A percentile compares a stretch with the other conserved stretches of the same genome.
These are phyloP conservation scores for Kwoniella newhampshirensis DNA, from an alignment of 768 basidiomycete genomes.

Conservation along the genomic window DNA sequence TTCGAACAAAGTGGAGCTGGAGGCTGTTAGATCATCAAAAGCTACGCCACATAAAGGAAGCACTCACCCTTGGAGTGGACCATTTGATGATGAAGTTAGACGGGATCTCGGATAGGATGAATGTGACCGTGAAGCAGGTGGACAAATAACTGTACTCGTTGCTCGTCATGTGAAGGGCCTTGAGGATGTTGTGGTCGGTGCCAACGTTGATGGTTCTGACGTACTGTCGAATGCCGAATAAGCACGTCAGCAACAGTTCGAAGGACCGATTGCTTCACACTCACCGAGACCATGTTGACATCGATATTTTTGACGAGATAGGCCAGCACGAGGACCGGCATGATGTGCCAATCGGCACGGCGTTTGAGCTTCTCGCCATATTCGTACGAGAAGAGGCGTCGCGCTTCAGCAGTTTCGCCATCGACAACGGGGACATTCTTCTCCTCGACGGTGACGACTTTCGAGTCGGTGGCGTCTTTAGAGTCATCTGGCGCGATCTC, in stretches of 20 bases:
- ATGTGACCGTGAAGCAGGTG: slow-evolving; percentile 36
- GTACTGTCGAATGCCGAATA: slow-evolving; percentile 3
- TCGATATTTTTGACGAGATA: slow-evolving; percentile 26
- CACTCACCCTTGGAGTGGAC: slow-evolving; percentile 29
- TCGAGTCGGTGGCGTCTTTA: too few relatives aligned
- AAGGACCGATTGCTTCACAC: not conserved
- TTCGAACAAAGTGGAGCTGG: not conserved
- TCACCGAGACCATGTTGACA: slow-evolving; percentile 16
- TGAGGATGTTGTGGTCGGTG: slow-evolving; percentile 32
- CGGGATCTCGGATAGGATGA: slow-evolving; percentile 35
- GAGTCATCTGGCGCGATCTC: too few relatives aligned
- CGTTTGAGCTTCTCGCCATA: slow-evolving; percentile 12
- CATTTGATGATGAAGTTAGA: slow-evolving; percentile 37
- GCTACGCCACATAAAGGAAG: not conserved
- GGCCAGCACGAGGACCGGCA: slow-evolving; percentile 13
- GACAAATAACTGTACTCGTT: slow-evolving; percentile 32
- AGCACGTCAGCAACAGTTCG: not conserved
- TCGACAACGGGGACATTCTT: too few relatives aligned
- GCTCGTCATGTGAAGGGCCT: slow-evolving; percentile 28
- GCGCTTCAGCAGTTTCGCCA: too few relatives aligned
- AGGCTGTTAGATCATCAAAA: too few relatives aligned
- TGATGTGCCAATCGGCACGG: slow-evolving; percentile 11
- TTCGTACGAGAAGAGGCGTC: slow-evolving; percentile 9
- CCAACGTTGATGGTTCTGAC: slow-evolving; percentile 33
- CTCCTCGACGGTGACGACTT: too few relatives aligned